These are phyloP conservation scores for Mallotus japonicus DNA, from an alignment of 441 rosid genomes.

Conservation along the genomic window DNA sequence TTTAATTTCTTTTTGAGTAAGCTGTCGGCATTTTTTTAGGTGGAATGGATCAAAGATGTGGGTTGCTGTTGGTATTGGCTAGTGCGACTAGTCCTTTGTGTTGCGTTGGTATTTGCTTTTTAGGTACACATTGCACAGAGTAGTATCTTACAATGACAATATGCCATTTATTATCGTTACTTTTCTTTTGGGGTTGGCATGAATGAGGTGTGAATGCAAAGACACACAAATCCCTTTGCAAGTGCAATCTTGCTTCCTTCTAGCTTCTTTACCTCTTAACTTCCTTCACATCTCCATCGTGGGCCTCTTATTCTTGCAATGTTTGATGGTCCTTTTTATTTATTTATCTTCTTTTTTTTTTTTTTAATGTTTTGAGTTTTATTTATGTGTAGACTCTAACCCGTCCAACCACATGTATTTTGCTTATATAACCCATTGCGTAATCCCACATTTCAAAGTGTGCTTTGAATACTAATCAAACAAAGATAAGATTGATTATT, in stretches of 20 bases:
- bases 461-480: conserved; percentile 7
- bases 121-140: too few relatives aligned
- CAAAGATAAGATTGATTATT: conserved; percentile 29
- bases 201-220: conserved; percentile 33
- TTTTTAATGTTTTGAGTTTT: not conserved
- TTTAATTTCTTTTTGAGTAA: not conserved
- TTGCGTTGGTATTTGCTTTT: not conserved
- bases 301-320: conserved; percentile 10
- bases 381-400: not conserved
- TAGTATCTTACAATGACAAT: not conserved
- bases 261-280: conserved; percentile 4
- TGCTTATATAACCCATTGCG: conserved; percentile 22
- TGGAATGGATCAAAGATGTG: conserved; percentile 11
- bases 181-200: conserved; percentile 10
- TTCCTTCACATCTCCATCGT: conserved; percentile 22
- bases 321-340: not conserved
- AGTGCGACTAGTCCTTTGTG: not conserved
- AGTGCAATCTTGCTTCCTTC: too few relatives aligned
- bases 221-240: not conserved
- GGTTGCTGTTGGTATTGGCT: not conserved
- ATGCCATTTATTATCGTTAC: conserved; percentile 1
- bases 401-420: conserved; percentile 12
- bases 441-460: conserved; percentile 17
- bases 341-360: too few relatives aligned
- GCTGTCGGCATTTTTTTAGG: conserved; percentile 13